phyloP scores from a whole-genome alignment of 2,329 filamentous ascomycete species.

The Dichotomopilus funicola region DNA sequence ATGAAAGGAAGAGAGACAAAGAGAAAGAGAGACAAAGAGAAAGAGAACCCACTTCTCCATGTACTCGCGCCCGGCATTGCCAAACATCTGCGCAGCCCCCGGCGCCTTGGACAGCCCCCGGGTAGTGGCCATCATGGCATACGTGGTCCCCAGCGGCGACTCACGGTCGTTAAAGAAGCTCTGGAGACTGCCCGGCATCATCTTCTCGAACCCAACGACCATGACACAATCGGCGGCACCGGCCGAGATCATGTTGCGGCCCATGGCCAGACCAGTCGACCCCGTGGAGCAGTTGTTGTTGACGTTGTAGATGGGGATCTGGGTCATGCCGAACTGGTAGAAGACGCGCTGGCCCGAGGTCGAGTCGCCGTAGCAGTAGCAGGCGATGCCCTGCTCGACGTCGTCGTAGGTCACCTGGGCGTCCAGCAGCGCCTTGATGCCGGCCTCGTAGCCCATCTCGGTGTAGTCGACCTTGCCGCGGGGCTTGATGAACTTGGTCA shows the following conservation, averaged over 20 bases:
- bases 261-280: conserved; percentile 84
- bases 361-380: conserved; percentile 95
- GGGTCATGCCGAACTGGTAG: conserved; percentile 97
- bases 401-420: conserved; percentile 95
- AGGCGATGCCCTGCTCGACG: conserved; percentile 90
- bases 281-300: conserved; percentile 99
- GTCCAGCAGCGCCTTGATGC: conserved; percentile 77
- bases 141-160: conserved; percentile 67
- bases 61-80: conserved; percentile 88
- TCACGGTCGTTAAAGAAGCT: conserved; percentile 77
- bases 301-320: conserved; percentile 94
- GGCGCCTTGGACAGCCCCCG: conserved; percentile 76
- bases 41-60: conserved; percentile 67
- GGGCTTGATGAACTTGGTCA: conserved; percentile 99
- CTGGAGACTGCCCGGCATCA: conserved; percentile 85
- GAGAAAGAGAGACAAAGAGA: neutral
- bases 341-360: conserved; percentile 95
- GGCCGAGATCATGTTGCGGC: conserved; percentile 67
- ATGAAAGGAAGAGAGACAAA: neutral
- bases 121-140: conserved; percentile 75
- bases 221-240: conserved; percentile 83
- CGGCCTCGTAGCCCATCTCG: conserved; percentile 87
- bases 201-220: conserved; percentile 96
- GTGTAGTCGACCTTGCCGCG: conserved; percentile 91
- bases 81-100: conserved; percentile 87